phyloP scores from a whole-genome alignment of 2,329 filamentous ascomycete species.

The Fusarium bactridioides region DNA sequence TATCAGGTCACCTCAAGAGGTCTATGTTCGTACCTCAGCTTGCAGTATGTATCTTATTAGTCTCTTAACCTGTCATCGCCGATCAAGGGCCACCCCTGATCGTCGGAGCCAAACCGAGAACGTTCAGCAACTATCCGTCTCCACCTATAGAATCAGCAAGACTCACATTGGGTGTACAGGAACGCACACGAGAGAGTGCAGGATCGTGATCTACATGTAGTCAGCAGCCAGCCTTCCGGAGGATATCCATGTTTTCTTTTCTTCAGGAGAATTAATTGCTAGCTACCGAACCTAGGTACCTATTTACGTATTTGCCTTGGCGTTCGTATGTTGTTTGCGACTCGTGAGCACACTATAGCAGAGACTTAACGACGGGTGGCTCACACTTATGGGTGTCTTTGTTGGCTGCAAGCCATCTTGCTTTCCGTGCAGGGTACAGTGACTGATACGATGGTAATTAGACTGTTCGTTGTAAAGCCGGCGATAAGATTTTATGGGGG shows the following conservation, averaged over 20 bases:
- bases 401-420: neutral
- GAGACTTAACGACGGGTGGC: neutral
- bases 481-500: neutral
- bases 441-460: neutral
- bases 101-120: constrained; percentile 27
- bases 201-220: constrained; percentile 13
- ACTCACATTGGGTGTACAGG: neutral
- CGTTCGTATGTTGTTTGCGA: neutral
- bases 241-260: constrained; percentile 4
- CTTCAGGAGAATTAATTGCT: neutral
- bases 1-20: neutral
- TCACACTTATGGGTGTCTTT: accelerated
- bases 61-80: constrained; percentile 22
- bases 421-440: neutral
- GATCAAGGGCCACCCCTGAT: constrained; percentile 28
- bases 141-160: constrained; percentile 14
- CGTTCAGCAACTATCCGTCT: constrained; percentile 1
- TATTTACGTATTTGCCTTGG: neutral
- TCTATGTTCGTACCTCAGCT: constrained; percentile 10
- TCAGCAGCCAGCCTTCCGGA: neutral
- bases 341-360: neutral
- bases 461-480: neutral
- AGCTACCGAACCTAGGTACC: neutral
- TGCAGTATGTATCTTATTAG: constrained; percentile 9
- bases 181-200: neutral